Evolutionary conservation across 176 grass and related monocot genomes (phyloP), one percentile per base, ranked within the genome.

Genomic region (Musa schizocarpa): DNA sequence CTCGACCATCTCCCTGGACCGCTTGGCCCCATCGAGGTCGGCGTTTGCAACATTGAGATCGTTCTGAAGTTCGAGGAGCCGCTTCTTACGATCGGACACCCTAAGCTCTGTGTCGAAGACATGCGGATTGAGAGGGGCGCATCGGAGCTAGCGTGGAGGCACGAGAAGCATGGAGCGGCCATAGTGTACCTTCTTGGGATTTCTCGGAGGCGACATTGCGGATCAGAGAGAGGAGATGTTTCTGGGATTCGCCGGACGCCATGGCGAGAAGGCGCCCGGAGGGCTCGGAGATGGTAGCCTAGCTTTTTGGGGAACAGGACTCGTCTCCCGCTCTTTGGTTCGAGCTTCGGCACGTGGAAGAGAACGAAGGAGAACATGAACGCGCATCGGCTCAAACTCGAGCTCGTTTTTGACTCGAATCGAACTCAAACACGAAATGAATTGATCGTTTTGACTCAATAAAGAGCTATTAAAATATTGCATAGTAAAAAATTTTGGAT

Each of bases 161-260:
- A 13, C 1, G 20, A 23, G 49, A 25, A 1, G 22, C 12, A 22
- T 54, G 16, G 5, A 9, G 11, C 14, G 9, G 17, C 5, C 61
- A 25, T 0, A 52, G 52, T 66, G 2, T 81, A 96, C 93, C 93
- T 78, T 85, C 89, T 52, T 90, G 93, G 16, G 85, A 81, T 74
- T 88, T 96, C 72, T 86, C 87, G 50, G 69, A 64, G 71, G 87
- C 83, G 85, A 90, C 90, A 71, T 92, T 85, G 43, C 89, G 87
- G 80, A 96, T 90, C 63, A 90, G 76, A 53, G 85, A 88, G 73
- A 90, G 85, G 73, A 88, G 84, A 62, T 92, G 83, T 83, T 85
- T 92, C 85, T 87, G 89, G 53, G 85, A 74, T 52, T 92, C 89
- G 11, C 73, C 78, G 23, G 12, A 52, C 21, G 81, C 85, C 76